A percentile compares a stretch with the other conserved stretches of the same genome.
Conservation (phyloP, 2,329 filamentous ascomycete genomes). For the Aspergillus jensenii region DNA sequence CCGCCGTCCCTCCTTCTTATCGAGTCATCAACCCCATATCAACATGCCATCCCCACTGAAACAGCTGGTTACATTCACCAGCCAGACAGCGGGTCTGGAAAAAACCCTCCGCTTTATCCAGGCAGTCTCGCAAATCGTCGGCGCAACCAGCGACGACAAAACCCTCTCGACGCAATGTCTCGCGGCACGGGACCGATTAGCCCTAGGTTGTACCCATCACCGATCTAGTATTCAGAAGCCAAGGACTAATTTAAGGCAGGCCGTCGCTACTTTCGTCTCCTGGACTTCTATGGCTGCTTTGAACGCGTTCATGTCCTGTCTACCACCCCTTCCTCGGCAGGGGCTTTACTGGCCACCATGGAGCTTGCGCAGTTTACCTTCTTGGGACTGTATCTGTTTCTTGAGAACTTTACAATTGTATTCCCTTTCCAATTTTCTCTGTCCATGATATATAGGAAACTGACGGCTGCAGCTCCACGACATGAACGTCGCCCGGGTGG, state of each 20-base stretch:
- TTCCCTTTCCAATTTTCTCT: slow-evolving; percentile 35
- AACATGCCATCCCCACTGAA: slow-evolving; percentile 1
- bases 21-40: neutral
- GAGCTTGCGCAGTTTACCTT: slow-evolving; percentile 58
- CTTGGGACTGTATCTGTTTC: slow-evolving; percentile 63
- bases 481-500: slow-evolving; percentile 49
- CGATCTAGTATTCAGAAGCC: slow-evolving; percentile 1
- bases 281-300: slow-evolving; percentile 64
- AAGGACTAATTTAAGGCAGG: slow-evolving; percentile 25
- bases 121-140: slow-evolving; percentile 35
- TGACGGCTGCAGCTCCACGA: slow-evolving; percentile 37
- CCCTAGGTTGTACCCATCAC: slow-evolving; percentile 35
- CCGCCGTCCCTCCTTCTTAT: neutral
- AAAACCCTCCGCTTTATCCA: slow-evolving; percentile 42
- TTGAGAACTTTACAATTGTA: slow-evolving; percentile 63
- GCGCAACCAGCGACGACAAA: slow-evolving; percentile 25
- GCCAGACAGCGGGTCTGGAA: slow-evolving; percentile 35
- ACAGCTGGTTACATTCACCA: slow-evolving; percentile 34
- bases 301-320: slow-evolving; percentile 49
- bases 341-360: slow-evolving; percentile 39
- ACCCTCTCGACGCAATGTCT: slow-evolving; percentile 35
- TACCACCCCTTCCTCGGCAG: slow-evolving; percentile 9
- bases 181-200: slow-evolving; percentile 42
- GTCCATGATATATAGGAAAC: neutral
- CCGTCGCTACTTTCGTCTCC: slow-evolving; percentile 64